Conservation (phyloP, 2,329 filamentous ascomycete species). For the Beauveria pseudobassiana region DNA sequence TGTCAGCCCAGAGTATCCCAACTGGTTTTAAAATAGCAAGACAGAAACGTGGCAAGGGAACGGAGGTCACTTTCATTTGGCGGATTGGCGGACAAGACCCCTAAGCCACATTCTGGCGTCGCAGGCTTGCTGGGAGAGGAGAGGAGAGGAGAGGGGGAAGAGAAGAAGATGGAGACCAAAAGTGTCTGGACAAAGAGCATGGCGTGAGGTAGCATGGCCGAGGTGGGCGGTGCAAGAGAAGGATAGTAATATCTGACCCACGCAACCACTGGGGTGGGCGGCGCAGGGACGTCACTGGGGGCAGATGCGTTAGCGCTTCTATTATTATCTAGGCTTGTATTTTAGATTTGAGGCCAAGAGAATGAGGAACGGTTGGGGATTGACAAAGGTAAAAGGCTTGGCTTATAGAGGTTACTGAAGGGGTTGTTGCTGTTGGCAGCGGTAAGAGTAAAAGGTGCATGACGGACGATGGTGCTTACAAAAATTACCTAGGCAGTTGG, state of each 20-base stretch:
- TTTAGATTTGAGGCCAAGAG: not conserved
- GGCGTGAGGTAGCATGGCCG: not conserved
- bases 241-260: conserved; percentile 7
- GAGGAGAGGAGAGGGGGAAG: too few species aligned
- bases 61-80: too few species aligned
- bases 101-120: not conserved
- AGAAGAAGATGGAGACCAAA: not conserved
- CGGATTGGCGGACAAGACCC: too few species aligned
- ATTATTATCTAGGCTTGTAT: conserved; percentile 5
- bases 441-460: too few species aligned
- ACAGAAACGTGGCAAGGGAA: not conserved
- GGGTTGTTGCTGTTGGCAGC: not conserved
- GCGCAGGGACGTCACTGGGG: not conserved
- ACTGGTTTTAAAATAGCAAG: not conserved
- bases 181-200: not conserved
- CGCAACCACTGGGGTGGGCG: not conserved
- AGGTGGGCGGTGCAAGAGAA: not conserved
- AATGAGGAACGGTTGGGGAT: too few species aligned
- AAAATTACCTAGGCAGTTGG: too few species aligned
- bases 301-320: not conserved
- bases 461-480: too few species aligned
- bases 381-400: not conserved
- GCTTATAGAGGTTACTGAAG: not conserved
- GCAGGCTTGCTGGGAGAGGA: not conserved
- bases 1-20: not conserved